Base-by-base conservation (phyloP, 306 rosid species). In the Hylodesmum podocarpum region DNA sequence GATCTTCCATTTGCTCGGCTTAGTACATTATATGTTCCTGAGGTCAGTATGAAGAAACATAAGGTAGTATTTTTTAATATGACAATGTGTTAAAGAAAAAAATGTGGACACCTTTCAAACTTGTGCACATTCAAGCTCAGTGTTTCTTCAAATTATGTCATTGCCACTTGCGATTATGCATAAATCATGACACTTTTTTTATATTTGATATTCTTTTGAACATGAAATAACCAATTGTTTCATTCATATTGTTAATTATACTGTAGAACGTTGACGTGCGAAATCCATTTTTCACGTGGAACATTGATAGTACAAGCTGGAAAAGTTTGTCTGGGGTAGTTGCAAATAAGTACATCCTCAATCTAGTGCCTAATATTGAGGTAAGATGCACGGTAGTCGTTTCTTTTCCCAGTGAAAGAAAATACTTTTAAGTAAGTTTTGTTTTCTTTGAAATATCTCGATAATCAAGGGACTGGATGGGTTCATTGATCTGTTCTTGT, bases 261-360 rank as follows among this genome's bases (percentile, higher is more conserved):
- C 8, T 51, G 8, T 78, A 86, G 89, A 69, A 76, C 18, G 86
- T 82, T 59, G 89, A 86, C 69, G 54, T 86, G 66, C 73, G 82
- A 61, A 76, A 66, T 18, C 89, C 89, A 51, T 86, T 75, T 74
- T 86, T 82, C 75, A 21, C 29, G 72, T 72, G 75, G 72, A 80
- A 67, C 54, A 82, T 86, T 59, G 84, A 86, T 39, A 83, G 77
- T 1, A 82, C 85, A 19, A 86, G 89, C 75, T 86, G 86, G 89
- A 86, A 72, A 80, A 86, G 89, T 70, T 77, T 86, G 84, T 86
- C 89, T 13, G 89, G 89, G 1, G 85, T 86, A 37, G 83, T 84
- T 34, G 89, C 84, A 71, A 86, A 86, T 63, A 79, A 72, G 49
- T 50, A 76, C 61, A 82, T 86, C 50, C 81, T 82, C 47, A 86